Base-by-base conservation (phyloP, 768 basidiomycete genomes). In the Lactarius vividus region DNA sequence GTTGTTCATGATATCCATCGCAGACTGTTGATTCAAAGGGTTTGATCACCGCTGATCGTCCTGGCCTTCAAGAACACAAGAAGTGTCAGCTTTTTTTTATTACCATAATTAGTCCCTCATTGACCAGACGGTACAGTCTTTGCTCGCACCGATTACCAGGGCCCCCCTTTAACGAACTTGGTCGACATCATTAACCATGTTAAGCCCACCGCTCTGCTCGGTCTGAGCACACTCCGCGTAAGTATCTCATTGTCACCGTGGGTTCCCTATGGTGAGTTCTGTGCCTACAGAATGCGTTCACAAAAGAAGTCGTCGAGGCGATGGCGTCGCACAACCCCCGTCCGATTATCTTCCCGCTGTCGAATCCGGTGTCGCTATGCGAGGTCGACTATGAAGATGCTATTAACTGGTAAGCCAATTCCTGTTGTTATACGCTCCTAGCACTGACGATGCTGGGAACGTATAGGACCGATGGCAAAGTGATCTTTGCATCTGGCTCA, bases 331-430 rank as follows among this genome's bases (percentile, higher is more conserved):
- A 91, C 72, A 96, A 95, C 76, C 79, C 84, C 9, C 84, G 86
- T 23, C 95, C 95, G 31, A 94, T 96, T 78, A 84, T 96, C 75
- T 96, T 96, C 83, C 92, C 95, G 40, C 85, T 96, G 8, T 93
- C 91, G 42, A 97, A 96, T 79, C 95, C 95, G 31, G 84, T 90
- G 62, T 80, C 81, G n/a, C 80, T 91, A 59, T 88, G 88, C 11
- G 92, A 94, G 73, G 90, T 90, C 74, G 87, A 88, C 39, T 94
- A 90, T 74, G 77, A 84, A 58, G 88, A 92, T 61, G 91, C 91
- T 1, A 83, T 94, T 57, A 78, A 80, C 59, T 81, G 87, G 78
- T 90, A 91, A 49, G 56, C 20, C 20, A n/a, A 26, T 4, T 23
- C 18, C n/a, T 10, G 6, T 59, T 29, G 15, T 18, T 35, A 26